Conservation (phyloP, 139 green algal genomes). For the Chlamydomonas urium region DNA sequence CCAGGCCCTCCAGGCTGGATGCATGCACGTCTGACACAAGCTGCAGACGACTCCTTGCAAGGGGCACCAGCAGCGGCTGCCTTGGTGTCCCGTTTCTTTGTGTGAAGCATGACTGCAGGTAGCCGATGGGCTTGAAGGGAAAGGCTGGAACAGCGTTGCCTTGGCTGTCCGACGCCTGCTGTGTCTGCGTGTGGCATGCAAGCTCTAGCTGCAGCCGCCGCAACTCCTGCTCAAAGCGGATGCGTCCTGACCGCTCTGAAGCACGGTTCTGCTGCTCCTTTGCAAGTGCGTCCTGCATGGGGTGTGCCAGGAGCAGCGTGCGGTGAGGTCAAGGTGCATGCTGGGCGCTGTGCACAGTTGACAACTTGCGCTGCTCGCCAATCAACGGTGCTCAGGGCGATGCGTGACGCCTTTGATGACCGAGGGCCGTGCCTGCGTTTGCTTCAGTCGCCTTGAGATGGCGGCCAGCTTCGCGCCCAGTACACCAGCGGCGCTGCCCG, state of each 20-base stretch:
- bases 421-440: no score
- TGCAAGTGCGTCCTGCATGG: background rate
- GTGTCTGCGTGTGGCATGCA: background rate
- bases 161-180: background rate
- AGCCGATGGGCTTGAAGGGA: slow-evolving; percentile 14
- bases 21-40: slow-evolving; percentile 53
- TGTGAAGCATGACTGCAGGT: slow-evolving; percentile 10
- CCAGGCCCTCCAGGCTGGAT: slow-evolving; percentile 70
- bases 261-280: background rate
- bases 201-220: slow-evolving; percentile 3
- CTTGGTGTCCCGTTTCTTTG: slow-evolving; percentile 76
- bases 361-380: no score
- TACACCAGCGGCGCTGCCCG: no score
- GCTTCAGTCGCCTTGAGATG: no score
- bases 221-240: slow-evolving; percentile 12
- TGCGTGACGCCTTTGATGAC: no score
- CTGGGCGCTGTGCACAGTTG: no score
- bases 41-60: slow-evolving; percentile 52
- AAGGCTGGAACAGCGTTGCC: slow-evolving; percentile 1
- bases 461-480: background rate
- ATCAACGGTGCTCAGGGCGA: no score
- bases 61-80: slow-evolving; percentile 77
- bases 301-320: background rate
- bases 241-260: background rate
- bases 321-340: no score